phyloP scores from a whole-genome alignment of 2,329 filamentous ascomycete genomes.

The Penicillium sp. region DNA sequence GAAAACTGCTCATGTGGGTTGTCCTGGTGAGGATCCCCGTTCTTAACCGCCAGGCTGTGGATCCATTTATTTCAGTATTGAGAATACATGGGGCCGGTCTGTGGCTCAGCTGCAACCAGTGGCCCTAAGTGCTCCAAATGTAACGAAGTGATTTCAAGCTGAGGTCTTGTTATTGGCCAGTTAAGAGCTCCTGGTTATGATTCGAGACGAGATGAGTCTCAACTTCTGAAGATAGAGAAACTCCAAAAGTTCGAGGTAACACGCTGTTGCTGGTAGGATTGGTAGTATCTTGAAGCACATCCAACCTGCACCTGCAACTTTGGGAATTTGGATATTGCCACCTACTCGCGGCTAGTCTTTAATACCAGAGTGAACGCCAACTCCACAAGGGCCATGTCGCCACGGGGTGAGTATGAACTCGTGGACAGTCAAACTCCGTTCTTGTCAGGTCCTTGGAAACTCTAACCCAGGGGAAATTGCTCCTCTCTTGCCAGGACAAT shows the following conservation, averaged over 20 bases:
- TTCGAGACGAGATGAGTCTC: no score
- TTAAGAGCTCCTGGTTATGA: neutral
- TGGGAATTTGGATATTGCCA: neutral
- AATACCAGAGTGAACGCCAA: neutral
- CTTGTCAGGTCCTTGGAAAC: neutral
- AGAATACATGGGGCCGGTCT: slow-evolving; percentile 6
- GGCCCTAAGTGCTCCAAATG: neutral
- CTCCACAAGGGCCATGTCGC: neutral
- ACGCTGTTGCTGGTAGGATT: neutral
- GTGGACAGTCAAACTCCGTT: no score
- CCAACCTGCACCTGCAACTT: neutral
- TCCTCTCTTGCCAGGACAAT: neutral
- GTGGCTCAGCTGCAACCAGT: slow-evolving; percentile 10
- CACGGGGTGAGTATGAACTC: slow-evolving; percentile 5
- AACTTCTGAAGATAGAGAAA: neutral
- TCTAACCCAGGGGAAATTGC: neutral
- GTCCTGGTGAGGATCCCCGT: slow-evolving; percentile 12
- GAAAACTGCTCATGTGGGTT: slow-evolving; percentile 1
- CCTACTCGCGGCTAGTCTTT: neutral
- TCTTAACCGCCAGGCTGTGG: slow-evolving; percentile 13
- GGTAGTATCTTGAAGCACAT: neutral
- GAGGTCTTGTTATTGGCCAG: neutral
- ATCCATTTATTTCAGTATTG: slow-evolving; percentile 17
- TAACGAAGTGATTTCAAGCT: slow-evolving; percentile 10
- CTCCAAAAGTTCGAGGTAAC: no score